Evolutionary conservation across 2,329 filamentous ascomycete genomes (phyloP).

Genomic region (Cryphonectria japonica): DNA sequence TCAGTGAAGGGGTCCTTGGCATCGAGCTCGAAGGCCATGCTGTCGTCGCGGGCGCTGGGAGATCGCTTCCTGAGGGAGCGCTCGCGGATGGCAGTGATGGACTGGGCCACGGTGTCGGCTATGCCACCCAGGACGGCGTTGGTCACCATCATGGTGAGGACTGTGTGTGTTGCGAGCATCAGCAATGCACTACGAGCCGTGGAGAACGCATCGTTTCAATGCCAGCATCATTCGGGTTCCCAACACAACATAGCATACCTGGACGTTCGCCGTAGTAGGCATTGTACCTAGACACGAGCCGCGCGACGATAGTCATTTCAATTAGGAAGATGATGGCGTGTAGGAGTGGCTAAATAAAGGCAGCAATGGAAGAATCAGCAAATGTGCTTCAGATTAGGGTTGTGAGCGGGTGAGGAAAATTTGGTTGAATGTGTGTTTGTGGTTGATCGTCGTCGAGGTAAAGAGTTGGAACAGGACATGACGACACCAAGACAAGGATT

Average conservation of each 20-base stretch:
- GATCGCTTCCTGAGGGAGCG: constrained; percentile 63
- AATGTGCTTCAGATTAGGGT: constrained; percentile 7
- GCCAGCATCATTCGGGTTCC: background rate
- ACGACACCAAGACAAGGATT: constrained; percentile 20
- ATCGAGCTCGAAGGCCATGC: constrained; percentile 82
- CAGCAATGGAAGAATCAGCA: constrained; percentile 29
- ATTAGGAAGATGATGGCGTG: constrained; percentile 84
- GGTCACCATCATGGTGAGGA: constrained; percentile 98
- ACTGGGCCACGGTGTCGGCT: constrained; percentile 94
- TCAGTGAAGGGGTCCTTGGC: constrained; percentile 72
- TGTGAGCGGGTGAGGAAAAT: background rate
- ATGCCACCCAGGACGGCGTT: constrained; percentile 95
- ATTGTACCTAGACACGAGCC: constrained; percentile 87
- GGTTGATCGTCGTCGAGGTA: constrained; percentile 12
- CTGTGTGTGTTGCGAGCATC: constrained; percentile 46
- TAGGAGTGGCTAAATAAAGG: constrained; percentile 71
- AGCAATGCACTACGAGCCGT: background rate
- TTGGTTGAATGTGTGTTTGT: background rate
- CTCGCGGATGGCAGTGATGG: constrained; percentile 80
- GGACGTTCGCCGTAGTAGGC: constrained; percentile 90
- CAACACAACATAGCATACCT: constrained; percentile 65
- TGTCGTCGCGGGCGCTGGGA: constrained; percentile 62
- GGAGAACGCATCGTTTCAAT: background rate
- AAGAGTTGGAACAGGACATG: constrained; percentile 15
- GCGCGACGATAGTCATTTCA: constrained; percentile 83